phyloP scores from a whole-genome alignment of 345 rosid genomes.

The Eucalyptus globulus region DNA sequence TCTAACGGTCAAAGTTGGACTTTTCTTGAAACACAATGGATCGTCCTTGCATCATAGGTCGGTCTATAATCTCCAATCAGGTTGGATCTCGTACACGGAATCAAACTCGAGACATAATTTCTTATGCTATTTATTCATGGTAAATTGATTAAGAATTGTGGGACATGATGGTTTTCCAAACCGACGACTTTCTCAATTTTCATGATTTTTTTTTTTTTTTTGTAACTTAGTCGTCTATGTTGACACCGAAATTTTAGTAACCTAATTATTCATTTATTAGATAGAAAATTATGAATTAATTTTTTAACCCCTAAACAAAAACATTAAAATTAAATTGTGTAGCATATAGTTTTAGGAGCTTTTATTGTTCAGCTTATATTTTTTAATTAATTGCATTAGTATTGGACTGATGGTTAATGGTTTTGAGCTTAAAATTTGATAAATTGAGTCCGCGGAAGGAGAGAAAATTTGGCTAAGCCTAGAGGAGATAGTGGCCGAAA shows the following conservation, averaged over 20 bases:
- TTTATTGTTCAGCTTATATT: no score
- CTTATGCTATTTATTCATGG: background rate
- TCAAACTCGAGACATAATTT: background rate
- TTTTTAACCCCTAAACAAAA: no score
- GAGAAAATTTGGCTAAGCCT: no score
- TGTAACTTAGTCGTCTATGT: rapidly evolving
- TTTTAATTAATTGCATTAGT: no score
- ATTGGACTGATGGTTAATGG: rapidly evolving
- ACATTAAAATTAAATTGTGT: no score
- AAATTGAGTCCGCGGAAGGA: rapidly evolving
- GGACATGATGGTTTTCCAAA: background rate
- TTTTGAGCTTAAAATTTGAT: no score
- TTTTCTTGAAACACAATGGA: background rate
- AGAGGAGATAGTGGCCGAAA: no score
- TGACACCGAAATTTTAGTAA: rapidly evolving
- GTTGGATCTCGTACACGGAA: rapidly evolving
- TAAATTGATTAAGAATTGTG: background rate
- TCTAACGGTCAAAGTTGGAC: background rate
- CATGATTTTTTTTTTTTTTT: background rate
- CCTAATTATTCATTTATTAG: rapidly evolving
- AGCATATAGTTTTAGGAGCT: no score
- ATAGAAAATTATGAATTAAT: no score
- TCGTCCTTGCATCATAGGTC: background rate
- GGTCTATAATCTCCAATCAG: rapidly evolving
- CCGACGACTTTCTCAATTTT: rapidly evolving